A percentile compares a stretch with the other conserved stretches of the same genome.
Evolutionary conservation across 495 filamentous ascomycete genomes (phyloP).

Genomic region (Trichodelitschia bisporula): DNA sequence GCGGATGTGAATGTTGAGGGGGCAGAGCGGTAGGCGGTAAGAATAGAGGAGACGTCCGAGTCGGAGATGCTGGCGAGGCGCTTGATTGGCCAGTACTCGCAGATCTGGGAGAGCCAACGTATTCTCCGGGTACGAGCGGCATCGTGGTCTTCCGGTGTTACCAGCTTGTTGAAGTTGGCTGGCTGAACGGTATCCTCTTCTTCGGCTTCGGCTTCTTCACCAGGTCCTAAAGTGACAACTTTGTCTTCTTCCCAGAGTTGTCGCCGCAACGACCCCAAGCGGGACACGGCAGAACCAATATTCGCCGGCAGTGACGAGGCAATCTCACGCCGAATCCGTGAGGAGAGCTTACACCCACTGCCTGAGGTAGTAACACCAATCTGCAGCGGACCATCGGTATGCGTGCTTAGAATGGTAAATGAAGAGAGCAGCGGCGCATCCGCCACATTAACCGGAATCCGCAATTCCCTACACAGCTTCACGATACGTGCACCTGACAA

Average conservation of each 20-base stretch:
- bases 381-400: slow-evolving; percentile 77
- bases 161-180: slow-evolving; percentile 63
- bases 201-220: slow-evolving; percentile 29
- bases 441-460: slow-evolving; percentile 81
- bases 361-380: slow-evolving; percentile 93
- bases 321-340: slow-evolving; percentile 73
- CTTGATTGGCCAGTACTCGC: slow-evolving; percentile 91
- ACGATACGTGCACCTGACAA: slow-evolving; percentile 41
- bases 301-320: slow-evolving; percentile 48
- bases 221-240: slow-evolving; percentile 13
- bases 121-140: slow-evolving; percentile 59
- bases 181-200: slow-evolving; percentile 59
- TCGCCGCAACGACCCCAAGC: slow-evolving; percentile 51
- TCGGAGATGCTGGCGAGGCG: slow-evolving; percentile 59
- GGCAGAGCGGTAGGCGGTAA: slow-evolving; percentile 32
- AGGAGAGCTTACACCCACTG: slow-evolving; percentile 80
- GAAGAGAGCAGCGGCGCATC: slow-evolving; percentile 75
- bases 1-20: slow-evolving; percentile 4
- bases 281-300: slow-evolving; percentile 62
- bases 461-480: slow-evolving; percentile 43
- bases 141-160: slow-evolving; percentile 45
- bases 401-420: slow-evolving; percentile 70
- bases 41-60: slow-evolving; percentile 45
- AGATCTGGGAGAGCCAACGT: slow-evolving; percentile 86
- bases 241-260: slow-evolving; percentile 63